A percentile compares a stretch with the other conserved stretches of the same genome.
These are phyloP conservation scores for Ogataea parapolymorpha DNA, from an alignment of 805 yeast genomes.

Conservation along the genomic window DNA sequence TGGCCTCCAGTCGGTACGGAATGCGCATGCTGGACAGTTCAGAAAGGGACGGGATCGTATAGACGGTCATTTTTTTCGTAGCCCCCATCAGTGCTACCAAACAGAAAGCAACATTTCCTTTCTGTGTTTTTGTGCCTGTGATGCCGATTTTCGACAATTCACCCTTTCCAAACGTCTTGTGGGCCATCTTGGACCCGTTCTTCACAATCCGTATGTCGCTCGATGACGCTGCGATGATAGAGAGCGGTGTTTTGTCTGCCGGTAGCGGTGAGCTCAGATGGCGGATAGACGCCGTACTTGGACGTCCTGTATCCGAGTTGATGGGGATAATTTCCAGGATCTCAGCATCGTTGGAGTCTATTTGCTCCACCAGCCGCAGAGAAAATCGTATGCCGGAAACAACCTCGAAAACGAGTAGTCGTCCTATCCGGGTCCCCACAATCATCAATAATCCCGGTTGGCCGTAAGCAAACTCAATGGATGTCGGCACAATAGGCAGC, in stretches of 20 bases:
- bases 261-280: conserved; percentile 43
- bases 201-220: conserved; percentile 62
- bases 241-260: conserved; percentile 59
- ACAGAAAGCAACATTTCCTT: conserved; percentile 27
- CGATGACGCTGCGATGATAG: conserved; percentile 51
- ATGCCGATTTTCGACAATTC: conserved; percentile 49
- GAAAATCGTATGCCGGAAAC: conserved; percentile 66
- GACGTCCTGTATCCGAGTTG: conserved; percentile 55
- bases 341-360: conserved; percentile 48
- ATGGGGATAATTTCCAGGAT: conserved; percentile 57
- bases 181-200: conserved; percentile 60
- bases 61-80: conserved; percentile 27
- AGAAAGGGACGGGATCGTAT: conserved; percentile 59
- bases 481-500: conserved; percentile 42
- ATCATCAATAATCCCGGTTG: conserved; percentile 54
- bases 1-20: conserved; percentile 40
- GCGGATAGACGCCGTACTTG: conserved; percentile 61
- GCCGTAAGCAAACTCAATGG: conserved; percentile 71
- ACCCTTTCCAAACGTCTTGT: conserved; percentile 56
- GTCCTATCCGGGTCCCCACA: conserved; percentile 78
- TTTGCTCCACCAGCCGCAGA: conserved; percentile 47
- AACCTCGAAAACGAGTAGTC: conserved; percentile 60
- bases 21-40: conserved; percentile 51
- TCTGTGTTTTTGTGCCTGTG: conserved; percentile 34
- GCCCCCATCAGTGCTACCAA: conserved; percentile 29